Base-by-base conservation (phyloP, 345 rosid genomes). In the Psidium friedrichsthalianum region DNA sequence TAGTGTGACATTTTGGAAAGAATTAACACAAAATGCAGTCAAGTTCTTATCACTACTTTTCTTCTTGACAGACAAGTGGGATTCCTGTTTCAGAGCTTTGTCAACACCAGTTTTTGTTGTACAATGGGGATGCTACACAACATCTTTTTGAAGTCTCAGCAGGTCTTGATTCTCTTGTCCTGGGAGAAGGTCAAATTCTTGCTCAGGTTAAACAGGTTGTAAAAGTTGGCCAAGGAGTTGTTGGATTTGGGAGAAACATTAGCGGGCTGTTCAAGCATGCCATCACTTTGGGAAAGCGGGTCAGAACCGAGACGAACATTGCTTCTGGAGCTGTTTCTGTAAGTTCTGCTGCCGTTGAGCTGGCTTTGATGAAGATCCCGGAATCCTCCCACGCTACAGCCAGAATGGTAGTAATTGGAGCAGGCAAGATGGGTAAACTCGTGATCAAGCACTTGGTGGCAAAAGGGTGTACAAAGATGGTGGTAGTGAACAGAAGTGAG, bases 201-300 rank as follows among this genome's bases (percentile, higher is more conserved):
- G 92, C 93, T 56, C 93, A 91, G 88, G 93, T 91, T 78, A 91
- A 91, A 87, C 93, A 90, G 84, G 93, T 91, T 21, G 93, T 90
- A 51, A 90, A 89, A 86, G 90, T 91, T 51, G 93, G 93, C 21
- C 92, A 91, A 86, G 93, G 92, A 81, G 92, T 89, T 85, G 89
- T 83, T 59, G 93, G 93, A 51, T 91, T 91, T 83, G 93, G 91
- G 29, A 88, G 93, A 86, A 91, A 90, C 83, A 90, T 91, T 54
- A 89, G 93, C 25, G 93, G 92, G 82, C 88, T 91, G 53, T 91
- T 90, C 84, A 91, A 90, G 87, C 92, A 90, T 8, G 93, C 92
- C 21, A 91, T 91, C 84, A 85, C 92, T 16, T 91, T 90, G 53
- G 93, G 92, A 40, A 91, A 91, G 85, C 85, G 93, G 83, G 93